Base-by-base conservation (phyloP, 1,139 yeast genomes). In the Kodamaea sp. region DNA sequence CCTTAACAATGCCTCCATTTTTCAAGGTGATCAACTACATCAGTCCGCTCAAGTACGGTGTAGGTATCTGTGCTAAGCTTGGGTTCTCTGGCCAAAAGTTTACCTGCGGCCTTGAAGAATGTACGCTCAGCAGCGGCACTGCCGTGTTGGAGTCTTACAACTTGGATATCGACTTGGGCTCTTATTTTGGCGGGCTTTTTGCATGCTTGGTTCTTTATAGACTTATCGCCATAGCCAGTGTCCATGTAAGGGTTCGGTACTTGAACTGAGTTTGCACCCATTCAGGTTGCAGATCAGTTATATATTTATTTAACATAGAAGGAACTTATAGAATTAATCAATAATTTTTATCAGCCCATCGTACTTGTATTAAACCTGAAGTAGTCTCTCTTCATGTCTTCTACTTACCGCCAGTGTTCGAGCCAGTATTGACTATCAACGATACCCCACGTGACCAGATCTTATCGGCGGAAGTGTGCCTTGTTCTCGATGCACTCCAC, bases 61-160 rank as follows among this genome's bases (percentile, higher is more conserved):
- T 53, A 26, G 55, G 53, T 2, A 45, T 55, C 10, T 57, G 66
- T 46, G 69, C 70, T 10, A 63, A 63, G 39, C 47, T 69, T 35
- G 70, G 66, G 9, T 63, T 70, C 30, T 32, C 47, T 31, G 57
- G 52, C 24, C 71, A 66, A 43, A 28, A 26, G 1, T 70, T 70
- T 41, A 37, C 39, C 13, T 70, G 76, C 50, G 52, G 47, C 3
- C 24, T 38, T 9, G 50, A 39, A 4, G 44, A 37, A 2, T 70
- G 76, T 48, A 42, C 48, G 2, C 55, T 70, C 30, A 41, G 47
- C 18, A 52, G 70, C 1, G 76, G 76, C 2, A 47, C 54, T 2
- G 55, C 50, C 15, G 70, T 70, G 3, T 56, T 70, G 33, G 48
- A 57, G 14, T 57, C 56, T 28, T 70, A 70, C 41, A 46, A 54